phyloP scores from a whole-genome alignment of 2,329 filamentous ascomycete species.

The Xylariales sp. region DNA sequence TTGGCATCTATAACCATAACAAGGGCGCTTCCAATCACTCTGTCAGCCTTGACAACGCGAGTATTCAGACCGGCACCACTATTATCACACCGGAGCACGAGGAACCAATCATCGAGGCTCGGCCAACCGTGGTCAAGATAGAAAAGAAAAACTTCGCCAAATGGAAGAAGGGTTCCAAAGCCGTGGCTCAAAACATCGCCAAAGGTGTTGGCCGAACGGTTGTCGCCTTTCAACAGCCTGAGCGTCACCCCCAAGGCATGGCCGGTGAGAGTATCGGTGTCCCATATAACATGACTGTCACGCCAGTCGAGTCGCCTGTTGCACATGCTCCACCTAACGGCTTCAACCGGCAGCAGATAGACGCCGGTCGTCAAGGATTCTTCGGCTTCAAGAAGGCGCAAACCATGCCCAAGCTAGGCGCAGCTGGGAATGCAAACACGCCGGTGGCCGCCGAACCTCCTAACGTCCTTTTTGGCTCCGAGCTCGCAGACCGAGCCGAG shows the following conservation, averaged over 20 bases:
- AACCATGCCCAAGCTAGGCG: constrained; percentile 64
- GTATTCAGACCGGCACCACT: constrained; percentile 68
- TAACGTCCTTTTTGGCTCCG: constrained; percentile 83
- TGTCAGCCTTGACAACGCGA: constrained; percentile 63
- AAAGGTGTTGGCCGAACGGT: constrained; percentile 96
- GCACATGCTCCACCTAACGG: constrained; percentile 48
- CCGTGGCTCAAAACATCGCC: constrained; percentile 90
- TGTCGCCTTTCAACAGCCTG: constrained; percentile 72
- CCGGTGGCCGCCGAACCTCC: constrained; percentile 62
- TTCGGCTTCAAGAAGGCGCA: constrained; percentile 69
- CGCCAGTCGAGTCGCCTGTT: constrained; percentile 63
- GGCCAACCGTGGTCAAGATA: constrained; percentile 95
- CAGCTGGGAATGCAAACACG: constrained; percentile 55
- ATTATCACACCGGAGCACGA: constrained; percentile 72
- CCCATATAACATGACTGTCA: constrained; percentile 76
- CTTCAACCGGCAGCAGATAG: constrained; percentile 47
- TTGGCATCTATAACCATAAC: constrained; percentile 67
- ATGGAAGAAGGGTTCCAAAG: constrained; percentile 97
- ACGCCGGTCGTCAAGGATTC: constrained; percentile 68
- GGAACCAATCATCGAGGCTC: constrained; percentile 74
- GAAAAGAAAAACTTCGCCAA: constrained; percentile 98
- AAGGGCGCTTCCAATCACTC: constrained; percentile 64
- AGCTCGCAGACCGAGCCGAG: constrained; percentile 85
- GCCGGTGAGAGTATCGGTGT: constrained; percentile 73
- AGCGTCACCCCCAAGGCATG: constrained; percentile 64